phyloP scores from a whole-genome alignment of 768 basidiomycete species.

The Holtermannia corniformis region DNA sequence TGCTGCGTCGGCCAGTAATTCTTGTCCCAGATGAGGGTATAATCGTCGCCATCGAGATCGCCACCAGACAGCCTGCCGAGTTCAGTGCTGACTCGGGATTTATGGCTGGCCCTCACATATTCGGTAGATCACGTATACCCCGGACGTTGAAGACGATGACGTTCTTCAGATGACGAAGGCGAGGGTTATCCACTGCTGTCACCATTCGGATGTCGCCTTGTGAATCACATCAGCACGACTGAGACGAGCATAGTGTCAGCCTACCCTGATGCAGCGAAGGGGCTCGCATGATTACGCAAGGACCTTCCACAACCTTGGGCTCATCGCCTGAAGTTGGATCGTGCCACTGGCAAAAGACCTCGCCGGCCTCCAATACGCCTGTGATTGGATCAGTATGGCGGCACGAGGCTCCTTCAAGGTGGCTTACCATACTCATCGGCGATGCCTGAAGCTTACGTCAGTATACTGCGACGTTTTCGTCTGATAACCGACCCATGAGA shows the following conservation, averaged over 20 bases:
- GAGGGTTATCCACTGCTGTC: slow-evolving; percentile 9
- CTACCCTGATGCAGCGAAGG: slow-evolving; percentile 17
- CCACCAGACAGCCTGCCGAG: slow-evolving; percentile 11
- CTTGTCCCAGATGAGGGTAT: slow-evolving; percentile 21
- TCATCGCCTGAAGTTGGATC: slow-evolving; percentile 3
- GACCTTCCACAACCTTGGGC: slow-evolving; percentile 3
- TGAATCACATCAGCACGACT: not conserved
- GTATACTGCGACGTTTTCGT: not conserved
- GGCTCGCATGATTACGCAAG: slow-evolving; percentile 11
- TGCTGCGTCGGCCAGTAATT: slow-evolving; percentile 3
- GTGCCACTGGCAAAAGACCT: slow-evolving; percentile 17
- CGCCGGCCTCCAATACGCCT: slow-evolving; percentile 7
- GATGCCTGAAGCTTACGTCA: not conserved
- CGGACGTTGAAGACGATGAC: slow-evolving; percentile 17
- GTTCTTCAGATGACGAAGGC: slow-evolving; percentile 13
- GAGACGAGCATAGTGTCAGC: not conserved
- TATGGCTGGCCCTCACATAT: slow-evolving; percentile 7
- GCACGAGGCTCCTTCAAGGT: too few species aligned
- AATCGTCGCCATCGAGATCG: slow-evolving; percentile 24
- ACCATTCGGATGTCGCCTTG: slow-evolving; percentile 19
- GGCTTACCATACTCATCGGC: not conserved
- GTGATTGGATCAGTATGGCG: slow-evolving; percentile 1
- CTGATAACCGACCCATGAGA: slow-evolving; percentile 9
- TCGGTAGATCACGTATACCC: slow-evolving; percentile 14
- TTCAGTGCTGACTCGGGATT: not conserved